Conservation (phyloP, 345 rosid genomes). For the Barbarea vulgaris region DNA sequence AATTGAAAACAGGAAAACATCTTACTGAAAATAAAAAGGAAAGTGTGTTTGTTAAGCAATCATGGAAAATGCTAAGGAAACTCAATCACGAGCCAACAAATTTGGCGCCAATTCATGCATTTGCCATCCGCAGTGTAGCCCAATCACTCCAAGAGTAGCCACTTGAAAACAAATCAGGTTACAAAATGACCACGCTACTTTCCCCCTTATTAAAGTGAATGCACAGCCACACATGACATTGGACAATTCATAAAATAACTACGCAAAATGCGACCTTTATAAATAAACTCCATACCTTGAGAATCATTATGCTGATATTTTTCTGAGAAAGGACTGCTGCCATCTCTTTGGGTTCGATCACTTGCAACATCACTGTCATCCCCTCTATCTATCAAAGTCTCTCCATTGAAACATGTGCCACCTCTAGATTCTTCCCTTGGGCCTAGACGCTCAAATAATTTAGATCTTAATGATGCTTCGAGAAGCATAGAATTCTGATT, state of each 20-base stretch:
- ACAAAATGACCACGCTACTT: constrained; percentile 10
- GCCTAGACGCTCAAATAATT: constrained; percentile 71
- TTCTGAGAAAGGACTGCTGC: constrained; percentile 49
- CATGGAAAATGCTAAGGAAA: not conserved
- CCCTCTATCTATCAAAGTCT: constrained; percentile 51
- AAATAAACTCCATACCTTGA: constrained; percentile 50
- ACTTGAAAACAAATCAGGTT: constrained; percentile 17
- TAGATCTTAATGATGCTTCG: constrained; percentile 85
- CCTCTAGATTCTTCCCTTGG: constrained; percentile 49
- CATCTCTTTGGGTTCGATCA: constrained; percentile 62
- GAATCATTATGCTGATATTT: constrained; percentile 45
- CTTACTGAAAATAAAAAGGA: constrained; percentile 9
- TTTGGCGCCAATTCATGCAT: constrained; percentile 16
- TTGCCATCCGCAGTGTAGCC: constrained; percentile 26
- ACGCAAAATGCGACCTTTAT: constrained; percentile 16
- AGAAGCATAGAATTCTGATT: constrained; percentile 61
- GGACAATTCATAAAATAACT: not conserved
- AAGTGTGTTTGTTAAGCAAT: constrained; percentile 6
- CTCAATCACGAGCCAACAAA: not conserved
- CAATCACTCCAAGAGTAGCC: constrained; percentile 8
- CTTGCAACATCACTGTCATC: constrained; percentile 60
- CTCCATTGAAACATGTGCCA: constrained; percentile 45
- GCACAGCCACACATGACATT: not conserved
- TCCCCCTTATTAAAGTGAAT: not conserved
- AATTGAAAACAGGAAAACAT: constrained; percentile 9